phyloP scores from a whole-genome alignment of 2,329 filamentous ascomycete genomes.

The Ophiobolus disseminans region DNA sequence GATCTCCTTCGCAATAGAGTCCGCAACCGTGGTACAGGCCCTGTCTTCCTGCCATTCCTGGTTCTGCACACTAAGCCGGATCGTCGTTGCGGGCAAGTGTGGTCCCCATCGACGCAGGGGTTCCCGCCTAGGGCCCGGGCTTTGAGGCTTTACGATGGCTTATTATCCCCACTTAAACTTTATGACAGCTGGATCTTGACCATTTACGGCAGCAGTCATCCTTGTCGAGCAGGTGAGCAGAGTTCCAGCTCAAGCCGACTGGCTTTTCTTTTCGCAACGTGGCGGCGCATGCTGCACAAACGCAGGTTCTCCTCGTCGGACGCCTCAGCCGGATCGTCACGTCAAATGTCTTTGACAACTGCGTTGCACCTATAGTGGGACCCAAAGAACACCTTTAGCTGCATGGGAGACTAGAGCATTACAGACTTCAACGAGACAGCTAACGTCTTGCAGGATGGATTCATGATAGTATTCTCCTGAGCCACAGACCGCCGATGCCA shows the following conservation, averaged over 20 bases:
- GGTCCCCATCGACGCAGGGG: conserved; percentile 26
- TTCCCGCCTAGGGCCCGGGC: conserved; percentile 23
- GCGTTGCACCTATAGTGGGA: conserved; percentile 1
- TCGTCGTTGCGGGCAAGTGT: conserved; percentile 24
- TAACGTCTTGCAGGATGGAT: background rate
- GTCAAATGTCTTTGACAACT: background rate
- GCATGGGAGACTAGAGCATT: background rate
- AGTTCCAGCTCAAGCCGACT: conserved; percentile 3
- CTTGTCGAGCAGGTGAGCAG: conserved; percentile 1
- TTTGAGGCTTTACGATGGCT: conserved; percentile 25
- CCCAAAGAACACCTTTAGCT: background rate
- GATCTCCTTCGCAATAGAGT: conserved; percentile 26
- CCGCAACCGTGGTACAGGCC: conserved; percentile 32
- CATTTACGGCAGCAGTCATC: background rate
- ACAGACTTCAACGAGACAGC: background rate
- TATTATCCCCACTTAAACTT: conserved; percentile 13
- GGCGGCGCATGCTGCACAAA: conserved; percentile 18
- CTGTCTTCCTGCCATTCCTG: conserved; percentile 24
- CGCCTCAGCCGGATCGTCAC: conserved; percentile 12
- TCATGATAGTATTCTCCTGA: background rate
- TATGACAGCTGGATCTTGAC: background rate
- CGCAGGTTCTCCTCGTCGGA: conserved; percentile 9
- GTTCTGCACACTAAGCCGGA: conserved; percentile 19
- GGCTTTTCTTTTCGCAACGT: conserved; percentile 9
- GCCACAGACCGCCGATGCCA: too few relatives aligned